These are phyloP conservation scores for Rutstroemia sp. DNA, from an alignment of 2,329 filamentous ascomycete species.

Conservation along the genomic window DNA sequence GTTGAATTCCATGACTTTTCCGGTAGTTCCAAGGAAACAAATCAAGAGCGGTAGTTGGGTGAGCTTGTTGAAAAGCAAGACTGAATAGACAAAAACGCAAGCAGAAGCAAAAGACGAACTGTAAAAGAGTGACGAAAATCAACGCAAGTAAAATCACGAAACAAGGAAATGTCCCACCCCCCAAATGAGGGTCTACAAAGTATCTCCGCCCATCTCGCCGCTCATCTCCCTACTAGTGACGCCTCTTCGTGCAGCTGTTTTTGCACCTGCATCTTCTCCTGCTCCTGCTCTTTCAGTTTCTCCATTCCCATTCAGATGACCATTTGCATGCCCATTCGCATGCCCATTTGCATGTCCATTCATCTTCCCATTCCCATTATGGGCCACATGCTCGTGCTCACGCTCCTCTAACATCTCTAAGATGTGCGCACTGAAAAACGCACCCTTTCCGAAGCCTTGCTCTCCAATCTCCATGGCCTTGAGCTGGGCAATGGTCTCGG, in stretches of 20 bases:
- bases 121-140: neutral
- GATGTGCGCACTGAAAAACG: constrained; percentile 36
- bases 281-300: neutral
- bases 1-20: no score
- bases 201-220: constrained; percentile 58
- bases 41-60: neutral
- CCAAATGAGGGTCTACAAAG: constrained; percentile 24
- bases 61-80: neutral
- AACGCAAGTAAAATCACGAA: neutral
- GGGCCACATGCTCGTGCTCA: neutral
- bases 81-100: neutral
- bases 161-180: constrained; percentile 7
- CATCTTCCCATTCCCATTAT: neutral
- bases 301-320: neutral
- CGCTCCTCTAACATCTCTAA: neutral
- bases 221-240: constrained; percentile 31
- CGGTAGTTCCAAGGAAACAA: neutral
- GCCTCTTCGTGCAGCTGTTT: neutral
- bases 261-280: neutral
- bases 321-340: neutral
- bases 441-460: constrained; percentile 32
- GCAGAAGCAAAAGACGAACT: neutral
- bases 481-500: constrained; percentile 36
- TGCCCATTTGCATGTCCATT: neutral
- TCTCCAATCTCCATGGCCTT: no score